Conservation (phyloP, 495 filamentous ascomycete genomes). For the Talaromyces proteolyticus region DNA sequence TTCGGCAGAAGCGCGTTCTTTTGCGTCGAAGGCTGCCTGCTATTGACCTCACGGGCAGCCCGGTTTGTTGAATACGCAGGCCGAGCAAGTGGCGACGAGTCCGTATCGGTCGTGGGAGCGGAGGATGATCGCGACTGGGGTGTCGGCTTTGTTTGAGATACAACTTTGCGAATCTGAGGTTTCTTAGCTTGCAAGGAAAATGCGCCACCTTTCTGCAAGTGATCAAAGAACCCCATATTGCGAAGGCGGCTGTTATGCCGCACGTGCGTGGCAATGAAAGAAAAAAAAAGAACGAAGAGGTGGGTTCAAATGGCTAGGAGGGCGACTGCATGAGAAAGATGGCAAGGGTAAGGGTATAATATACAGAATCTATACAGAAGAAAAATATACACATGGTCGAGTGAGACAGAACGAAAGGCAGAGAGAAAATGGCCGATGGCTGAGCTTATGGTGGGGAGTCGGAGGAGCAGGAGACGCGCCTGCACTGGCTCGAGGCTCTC, state of each 20-base stretch:
- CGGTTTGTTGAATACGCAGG: constrained; percentile 14
- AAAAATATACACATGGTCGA: constrained; percentile 7
- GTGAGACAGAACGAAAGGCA: constrained; percentile 10
- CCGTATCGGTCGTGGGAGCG: constrained; percentile 2
- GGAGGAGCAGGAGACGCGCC: constrained; percentile 7
- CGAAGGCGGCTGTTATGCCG: neutral
- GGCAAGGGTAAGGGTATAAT: constrained; percentile 11
- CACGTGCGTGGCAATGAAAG: constrained; percentile 3
- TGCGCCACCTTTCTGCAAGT: constrained; percentile 47
- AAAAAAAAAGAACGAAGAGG: constrained; percentile 10
- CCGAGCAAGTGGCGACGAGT: constrained; percentile 11
- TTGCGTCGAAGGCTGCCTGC: constrained; percentile 29
- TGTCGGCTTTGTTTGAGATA: constrained; percentile 27
- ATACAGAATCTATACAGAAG: constrained; percentile 8
- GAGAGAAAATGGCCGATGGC: neutral
- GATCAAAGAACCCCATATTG: constrained; percentile 50
- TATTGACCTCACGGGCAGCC: constrained; percentile 17
- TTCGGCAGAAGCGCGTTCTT: constrained; percentile 26
- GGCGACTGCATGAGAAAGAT: neutral
- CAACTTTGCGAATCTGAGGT: constrained; percentile 42
- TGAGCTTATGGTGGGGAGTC: neutral
- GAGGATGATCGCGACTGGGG: constrained; percentile 20
- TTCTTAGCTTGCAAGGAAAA: constrained; percentile 46
- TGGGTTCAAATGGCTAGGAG: constrained; percentile 7
- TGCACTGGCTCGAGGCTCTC: constrained; percentile 9